Evolutionary conservation across 768 basidiomycete species (phyloP).

Genomic region (Royoungia palumana): DNA sequence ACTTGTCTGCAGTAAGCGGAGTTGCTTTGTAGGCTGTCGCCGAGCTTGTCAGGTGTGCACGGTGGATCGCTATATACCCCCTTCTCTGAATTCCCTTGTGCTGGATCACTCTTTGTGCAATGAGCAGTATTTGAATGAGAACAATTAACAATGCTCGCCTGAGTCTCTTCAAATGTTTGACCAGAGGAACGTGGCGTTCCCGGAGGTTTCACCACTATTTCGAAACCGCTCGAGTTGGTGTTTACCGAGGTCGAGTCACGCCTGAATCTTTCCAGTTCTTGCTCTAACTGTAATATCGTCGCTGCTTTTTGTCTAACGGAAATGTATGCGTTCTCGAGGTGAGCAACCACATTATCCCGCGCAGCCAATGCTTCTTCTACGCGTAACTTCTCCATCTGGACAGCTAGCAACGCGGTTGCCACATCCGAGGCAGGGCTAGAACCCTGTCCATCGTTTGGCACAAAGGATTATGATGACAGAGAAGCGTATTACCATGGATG

Average conservation of each 20-base stretch:
- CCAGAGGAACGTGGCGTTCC: background rate
- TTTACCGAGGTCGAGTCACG: constrained; percentile 22
- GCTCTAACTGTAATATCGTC: constrained; percentile 46
- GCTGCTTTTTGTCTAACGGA: constrained; percentile 61
- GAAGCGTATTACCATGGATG: constrained; percentile 12
- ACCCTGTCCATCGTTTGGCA: constrained; percentile 9
- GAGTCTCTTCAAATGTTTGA: constrained; percentile 1
- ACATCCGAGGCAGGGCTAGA: background rate
- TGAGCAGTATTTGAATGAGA: background rate
- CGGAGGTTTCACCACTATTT: background rate
- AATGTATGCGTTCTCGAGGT: constrained; percentile 55
- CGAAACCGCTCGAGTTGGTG: constrained; percentile 4
- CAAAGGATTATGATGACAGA: background rate
- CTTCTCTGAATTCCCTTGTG: background rate
- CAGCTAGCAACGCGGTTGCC: constrained; percentile 52
- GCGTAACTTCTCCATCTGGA: constrained; percentile 50
- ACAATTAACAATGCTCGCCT: background rate
- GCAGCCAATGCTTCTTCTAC: constrained; percentile 58
- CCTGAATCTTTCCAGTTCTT: constrained; percentile 33
- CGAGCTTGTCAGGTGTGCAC: constrained; percentile 20
- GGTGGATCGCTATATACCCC: constrained; percentile 1
- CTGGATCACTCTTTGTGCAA: background rate
- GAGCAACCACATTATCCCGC: constrained; percentile 58
- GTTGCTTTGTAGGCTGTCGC: constrained; percentile 25
- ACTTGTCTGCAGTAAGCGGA: constrained; percentile 23